phyloP scores from a whole-genome alignment of 2,329 filamentous ascomycete genomes.

The Ascochyta fabae region DNA sequence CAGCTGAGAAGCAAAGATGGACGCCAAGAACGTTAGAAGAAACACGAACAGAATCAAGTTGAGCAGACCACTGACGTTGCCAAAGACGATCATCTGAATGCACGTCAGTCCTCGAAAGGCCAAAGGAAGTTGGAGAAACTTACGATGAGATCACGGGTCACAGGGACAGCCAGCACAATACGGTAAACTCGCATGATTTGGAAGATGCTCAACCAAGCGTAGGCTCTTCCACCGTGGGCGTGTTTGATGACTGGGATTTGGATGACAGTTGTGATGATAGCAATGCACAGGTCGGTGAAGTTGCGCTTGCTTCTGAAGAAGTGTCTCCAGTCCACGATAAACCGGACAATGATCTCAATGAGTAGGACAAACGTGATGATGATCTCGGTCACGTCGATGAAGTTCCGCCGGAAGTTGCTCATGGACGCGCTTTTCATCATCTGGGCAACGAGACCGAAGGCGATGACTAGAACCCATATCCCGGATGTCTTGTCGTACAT shows the following conservation, averaged over 20 bases:
- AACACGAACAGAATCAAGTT: conserved; percentile 98
- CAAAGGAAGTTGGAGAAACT: conserved; percentile 18
- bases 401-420: conserved; percentile 63
- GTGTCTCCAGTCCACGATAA: conserved; percentile 77
- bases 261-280: conserved; percentile 82
- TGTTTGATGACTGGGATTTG: conserved; percentile 80
- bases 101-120: conserved; percentile 24
- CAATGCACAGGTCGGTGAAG: conserved; percentile 79
- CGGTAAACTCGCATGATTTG: conserved; percentile 93
- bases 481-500: conserved; percentile 75
- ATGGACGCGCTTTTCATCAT: conserved; percentile 78
- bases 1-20: conserved; percentile 91
- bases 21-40: conserved; percentile 88
- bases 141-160: conserved; percentile 85
- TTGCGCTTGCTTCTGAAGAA: conserved; percentile 80
- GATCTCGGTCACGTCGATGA: conserved; percentile 76
- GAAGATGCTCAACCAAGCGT: conserved; percentile 90
- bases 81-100: conserved; percentile 72
- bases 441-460: conserved; percentile 80
- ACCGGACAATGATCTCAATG: conserved; percentile 80
- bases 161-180: conserved; percentile 84
- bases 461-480: conserved; percentile 82
- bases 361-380: conserved; percentile 79
- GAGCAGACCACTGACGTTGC: conserved; percentile 88
- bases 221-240: conserved; percentile 66